A percentile compares a stretch with the other conserved stretches of the same genome.
phyloP scores from a whole-genome alignment of 345 rosid genomes.

The Eutrema yunnanense region DNA sequence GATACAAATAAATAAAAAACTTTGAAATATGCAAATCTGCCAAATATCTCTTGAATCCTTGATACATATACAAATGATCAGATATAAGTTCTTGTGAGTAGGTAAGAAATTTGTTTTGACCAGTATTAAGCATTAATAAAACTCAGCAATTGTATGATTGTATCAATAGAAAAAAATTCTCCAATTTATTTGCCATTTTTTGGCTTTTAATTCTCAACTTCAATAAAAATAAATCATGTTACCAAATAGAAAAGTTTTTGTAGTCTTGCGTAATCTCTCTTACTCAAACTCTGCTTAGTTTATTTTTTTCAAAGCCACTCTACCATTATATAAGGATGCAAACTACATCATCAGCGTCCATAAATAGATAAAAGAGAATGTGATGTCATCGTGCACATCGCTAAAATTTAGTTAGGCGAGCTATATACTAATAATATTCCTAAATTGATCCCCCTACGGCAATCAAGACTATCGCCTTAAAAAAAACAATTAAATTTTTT shows the following conservation, averaged over 20 bases:
- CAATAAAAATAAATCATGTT: too few species aligned
- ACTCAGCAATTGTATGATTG: background rate
- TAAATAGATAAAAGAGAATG: constrained; percentile 1
- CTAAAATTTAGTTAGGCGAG: background rate
- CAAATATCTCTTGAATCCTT: background rate
- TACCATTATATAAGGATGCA: background rate
- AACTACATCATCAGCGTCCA: background rate
- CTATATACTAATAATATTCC: background rate
- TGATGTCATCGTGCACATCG: background rate
- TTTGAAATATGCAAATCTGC: background rate
- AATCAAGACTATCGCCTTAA: background rate
- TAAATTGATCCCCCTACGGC: background rate
- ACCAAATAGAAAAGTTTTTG: background rate
- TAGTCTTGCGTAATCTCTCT: background rate
- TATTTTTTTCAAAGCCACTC: background rate
- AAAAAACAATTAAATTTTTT: background rate
- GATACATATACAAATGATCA: background rate
- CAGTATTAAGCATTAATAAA: background rate
- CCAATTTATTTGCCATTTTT: background rate
- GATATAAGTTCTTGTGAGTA: background rate
- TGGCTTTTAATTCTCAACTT: background rate
- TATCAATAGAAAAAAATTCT: background rate
- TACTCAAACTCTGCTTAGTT: background rate
- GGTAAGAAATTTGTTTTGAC: background rate
- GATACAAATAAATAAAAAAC: background rate